Base-by-base conservation (phyloP, 805 yeast genomes). In the Candida vaughaniae region DNA sequence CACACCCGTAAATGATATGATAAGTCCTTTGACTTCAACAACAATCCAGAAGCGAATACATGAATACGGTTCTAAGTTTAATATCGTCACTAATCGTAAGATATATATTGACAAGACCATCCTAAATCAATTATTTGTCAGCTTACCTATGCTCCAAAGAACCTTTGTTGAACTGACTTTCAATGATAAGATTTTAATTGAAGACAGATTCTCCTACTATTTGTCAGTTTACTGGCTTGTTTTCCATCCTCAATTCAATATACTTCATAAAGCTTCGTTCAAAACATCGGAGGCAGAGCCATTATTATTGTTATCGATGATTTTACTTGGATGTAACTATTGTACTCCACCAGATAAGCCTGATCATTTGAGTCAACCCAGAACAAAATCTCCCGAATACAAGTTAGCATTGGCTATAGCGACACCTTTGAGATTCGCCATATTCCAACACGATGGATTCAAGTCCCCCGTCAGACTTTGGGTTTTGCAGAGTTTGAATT, bases 391-490 rank as follows among this genome's bases (percentile, higher is more conserved):
- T 1, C 60, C 66, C 0, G 71, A 61, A 35, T 66, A 59, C 36
- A 61, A 60, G 31, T 61, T 79, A 31, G 73, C 79, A 6, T 58
- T 66, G 46, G 46, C 51, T 35, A 67, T 80, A 8, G 76, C 80
- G 0, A 69, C 57, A 29, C 82, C 95, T 0, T 58, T 87, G 19
- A 62, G 96, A 36, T 83, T 81, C 74, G 61, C 75, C 20, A 69
- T 88, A 3, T 87, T 87, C 52, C 76, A 83, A 25, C 76, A 82
- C 32, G 78, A 78, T 6, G 85, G 79, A 36, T 86, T 85, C 54
- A 77, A 75, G 39, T 82, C 95, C 1, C 95, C 95, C 0, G 82
- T 88, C 0, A 71, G 71, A 44, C 64, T 83, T 6, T 87, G 90
- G 82, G 76, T 87, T 7, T 68, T 88, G 32, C 96, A 88, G 56